Base-by-base conservation (phyloP, 192 early-diverging fungal species). In the Pecoramyces ruminantium region DNA sequence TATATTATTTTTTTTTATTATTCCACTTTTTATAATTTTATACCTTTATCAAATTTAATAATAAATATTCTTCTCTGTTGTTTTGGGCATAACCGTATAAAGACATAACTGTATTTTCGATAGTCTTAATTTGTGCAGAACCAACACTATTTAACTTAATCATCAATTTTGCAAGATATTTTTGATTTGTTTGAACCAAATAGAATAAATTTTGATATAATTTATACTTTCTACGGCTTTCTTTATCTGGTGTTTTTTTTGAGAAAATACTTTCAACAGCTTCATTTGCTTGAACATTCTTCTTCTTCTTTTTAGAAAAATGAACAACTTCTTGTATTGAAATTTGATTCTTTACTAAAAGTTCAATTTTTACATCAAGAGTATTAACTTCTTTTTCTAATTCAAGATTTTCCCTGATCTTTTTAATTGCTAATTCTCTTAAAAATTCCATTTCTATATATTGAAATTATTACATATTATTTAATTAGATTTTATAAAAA, bases 1-100 rank as follows among this genome's bases (percentile, higher is more conserved):
- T 2, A 30, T 77, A 82, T 2, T 15, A 8, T 39, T 34, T 15
- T 39, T 21, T 79, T 25, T 5, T 17, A n/a, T n/a, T n/a, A n/a
- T n/a, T n/a, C n/a, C n/a, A n/a, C n/a, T n/a, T n/a, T n/a, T n/a
- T n/a, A n/a, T n/a, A n/a, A n/a, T 9, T n/a, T 39, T 79, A 77
- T 17, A 93, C 92, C 86, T 96, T 94, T 84, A 98, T 96, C 40
- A 99, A 85, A 84, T 94, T 95, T 78, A 99, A 91, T 83, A 99
- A 86, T 40, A 99, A 84, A 82, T 96, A 99, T 86, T 99, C 98
- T 81, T 99, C 98, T 42, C 97, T 88, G 28, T 92, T 89, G 84
- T 98, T 97, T 84, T 98, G 97, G 0, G 96, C 97, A 87, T 97
- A 99, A 8, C 97, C 96, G 87, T 94, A 99, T 79, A 99, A 84